Conservation (phyloP, 2,329 filamentous ascomycete genomes). For the Aspergillus latus region DNA sequence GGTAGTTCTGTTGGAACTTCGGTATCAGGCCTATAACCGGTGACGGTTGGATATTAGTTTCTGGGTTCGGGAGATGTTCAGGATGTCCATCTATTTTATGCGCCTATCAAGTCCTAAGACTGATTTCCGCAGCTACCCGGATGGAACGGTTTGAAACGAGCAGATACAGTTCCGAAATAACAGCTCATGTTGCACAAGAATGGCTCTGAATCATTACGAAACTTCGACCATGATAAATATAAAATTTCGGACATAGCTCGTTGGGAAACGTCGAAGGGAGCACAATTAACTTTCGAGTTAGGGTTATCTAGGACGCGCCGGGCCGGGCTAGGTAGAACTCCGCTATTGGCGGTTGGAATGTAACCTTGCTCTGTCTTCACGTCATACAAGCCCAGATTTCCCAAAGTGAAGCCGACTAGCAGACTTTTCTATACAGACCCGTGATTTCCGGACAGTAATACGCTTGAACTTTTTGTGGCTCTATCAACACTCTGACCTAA, state of each 20-base stretch:
- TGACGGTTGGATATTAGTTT: not conserved
- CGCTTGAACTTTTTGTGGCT: too few relatives aligned
- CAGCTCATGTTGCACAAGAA: too few relatives aligned
- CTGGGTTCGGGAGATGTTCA: too few relatives aligned
- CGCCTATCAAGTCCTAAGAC: not conserved
- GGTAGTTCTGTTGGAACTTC: conserved; percentile 6
- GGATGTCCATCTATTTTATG: too few relatives aligned
- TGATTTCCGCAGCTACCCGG: not conserved
- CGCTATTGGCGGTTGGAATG: not conserved
- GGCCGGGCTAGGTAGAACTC: too few relatives aligned
- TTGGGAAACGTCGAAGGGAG: not conserved
- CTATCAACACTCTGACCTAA: too few relatives aligned
- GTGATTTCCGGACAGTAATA: too few relatives aligned
- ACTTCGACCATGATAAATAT: too few relatives aligned
- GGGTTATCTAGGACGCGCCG: not conserved
- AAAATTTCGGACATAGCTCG: not conserved
- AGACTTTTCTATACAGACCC: too few relatives aligned
- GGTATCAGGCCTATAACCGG: conserved; percentile 9
- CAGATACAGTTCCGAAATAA: too few relatives aligned
- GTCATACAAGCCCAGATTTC: conserved; percentile 19
- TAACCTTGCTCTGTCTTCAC: conserved; percentile 20
- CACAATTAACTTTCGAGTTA: not conserved
- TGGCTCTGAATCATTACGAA: too few relatives aligned
- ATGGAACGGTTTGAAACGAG: not conserved
- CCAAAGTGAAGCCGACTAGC: too few relatives aligned